These are phyloP conservation scores for Eucalyptus erythrocorys DNA, from an alignment of 345 rosid species.

Conservation along the genomic window DNA sequence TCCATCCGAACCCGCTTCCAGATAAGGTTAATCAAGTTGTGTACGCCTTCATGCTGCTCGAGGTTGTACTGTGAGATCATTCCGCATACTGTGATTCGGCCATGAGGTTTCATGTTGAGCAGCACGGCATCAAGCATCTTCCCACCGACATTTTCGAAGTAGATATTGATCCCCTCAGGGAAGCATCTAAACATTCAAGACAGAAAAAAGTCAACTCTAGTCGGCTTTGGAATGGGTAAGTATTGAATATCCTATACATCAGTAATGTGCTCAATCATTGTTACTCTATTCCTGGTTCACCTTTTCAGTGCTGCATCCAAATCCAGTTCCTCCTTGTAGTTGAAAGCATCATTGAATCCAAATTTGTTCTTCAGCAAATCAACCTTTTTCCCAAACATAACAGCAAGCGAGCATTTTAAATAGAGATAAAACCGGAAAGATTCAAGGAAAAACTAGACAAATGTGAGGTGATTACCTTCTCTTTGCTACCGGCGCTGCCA, in stretches of 20 bases:
- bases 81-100: conserved; percentile 9
- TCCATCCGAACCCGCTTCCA: conserved; percentile 9
- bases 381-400: conserved; percentile 17
- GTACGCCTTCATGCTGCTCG: conserved; percentile 4
- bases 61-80: conserved; percentile 18
- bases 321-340: conserved; percentile 56
- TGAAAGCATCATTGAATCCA: conserved; percentile 68
- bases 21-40: conserved; percentile 2
- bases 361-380: conserved; percentile 46
- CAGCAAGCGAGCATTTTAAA: neutral
- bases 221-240: neutral
- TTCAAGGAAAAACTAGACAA: too few species aligned
- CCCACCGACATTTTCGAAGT: neutral
- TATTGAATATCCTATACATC: neutral
- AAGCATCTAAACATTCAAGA: neutral
- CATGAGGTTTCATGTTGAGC: conserved; percentile 7
- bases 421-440: too few species aligned
- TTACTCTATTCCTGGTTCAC: neutral
- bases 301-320: conserved; percentile 44
- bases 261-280: neutral
- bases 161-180: neutral
- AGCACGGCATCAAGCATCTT: conserved; percentile 19
- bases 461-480: too few species aligned
- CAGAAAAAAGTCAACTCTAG: neutral
- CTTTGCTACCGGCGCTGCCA: too few species aligned